Evolutionary conservation across 2,329 filamentous ascomycete genomes (phyloP), one percentile per base, ranked within the genome.

Genomic region (Aspergillus sp.): DNA sequence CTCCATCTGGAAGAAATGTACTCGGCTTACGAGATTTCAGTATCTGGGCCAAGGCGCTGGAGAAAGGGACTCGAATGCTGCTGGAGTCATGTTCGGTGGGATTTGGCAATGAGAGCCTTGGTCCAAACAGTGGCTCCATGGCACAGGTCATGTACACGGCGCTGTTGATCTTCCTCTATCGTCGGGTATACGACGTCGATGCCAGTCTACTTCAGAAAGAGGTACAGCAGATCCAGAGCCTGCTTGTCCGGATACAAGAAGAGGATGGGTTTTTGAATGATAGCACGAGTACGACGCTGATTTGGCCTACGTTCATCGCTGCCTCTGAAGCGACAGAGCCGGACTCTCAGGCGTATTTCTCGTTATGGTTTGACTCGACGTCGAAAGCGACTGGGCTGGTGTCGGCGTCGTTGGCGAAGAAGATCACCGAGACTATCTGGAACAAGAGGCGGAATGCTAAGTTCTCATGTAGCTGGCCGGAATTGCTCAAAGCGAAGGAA

Each of bases 281-380:
- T 19, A 19, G 19, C 19, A 38, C 30, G 7, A 54, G 37, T 26
- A 51, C 43, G 5, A 45, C 46, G 1, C 42, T 54, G 3, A 54
- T 54, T 27, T 56, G 51, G 49, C 53, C 49, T 1, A 47, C 47
- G 1, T 55, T 55, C 11, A 52, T 55, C n/a, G 43, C 53, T 6
- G 53, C 51, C 3, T 54, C 49, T 35, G 51, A 55, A 27, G 47
- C 49, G 5, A 39, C 52, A 2, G n/a, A 37, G 9, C 27, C 33
- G 0, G 45, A 52, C 10, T 32, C 47, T 4, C 46, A 54, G 27
- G 7, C 6, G 1, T 48, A 47, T 33, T 54, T 54, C 11, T 45
- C 47, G 1, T 40, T 33, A 0, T 50, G 51, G 50, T 49, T 56
- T 39, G 48, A 54, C 8, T 26, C 13, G 5, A 51, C 43, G 12